Conservation (phyloP, 345 rosid genomes). For the Syzygium oleosum region DNA sequence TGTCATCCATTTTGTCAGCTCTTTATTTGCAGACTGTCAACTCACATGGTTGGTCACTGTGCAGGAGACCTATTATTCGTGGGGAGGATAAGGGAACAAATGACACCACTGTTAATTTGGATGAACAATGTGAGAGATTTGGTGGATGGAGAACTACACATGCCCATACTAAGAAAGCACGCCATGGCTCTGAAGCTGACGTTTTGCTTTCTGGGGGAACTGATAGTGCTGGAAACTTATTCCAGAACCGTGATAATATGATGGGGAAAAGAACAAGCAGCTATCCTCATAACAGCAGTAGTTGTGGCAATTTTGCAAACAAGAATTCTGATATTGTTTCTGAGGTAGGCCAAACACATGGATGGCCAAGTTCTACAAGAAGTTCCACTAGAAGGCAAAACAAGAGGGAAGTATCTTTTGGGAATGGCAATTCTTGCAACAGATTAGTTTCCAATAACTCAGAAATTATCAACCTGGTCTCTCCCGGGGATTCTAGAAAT, state of each 20-base stretch:
- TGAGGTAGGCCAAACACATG: constrained; percentile 3
- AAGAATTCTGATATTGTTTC: constrained; percentile 15
- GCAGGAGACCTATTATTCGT: constrained; percentile 4
- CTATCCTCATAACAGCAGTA: constrained; percentile 13
- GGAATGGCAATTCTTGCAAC: constrained; percentile 30
- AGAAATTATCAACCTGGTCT: constrained; percentile 36
- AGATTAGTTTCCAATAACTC: constrained; percentile 26
- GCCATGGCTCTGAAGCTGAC: constrained; percentile 5
- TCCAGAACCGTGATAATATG: constrained; percentile 12
- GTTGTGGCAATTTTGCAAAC: neutral
- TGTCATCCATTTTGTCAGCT: neutral
- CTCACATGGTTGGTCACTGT: neutral
- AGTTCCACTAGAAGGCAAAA: constrained; percentile 26
- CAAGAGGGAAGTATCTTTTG: constrained; percentile 19
- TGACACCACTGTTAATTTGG: neutral
- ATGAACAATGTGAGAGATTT: constrained; percentile 6
- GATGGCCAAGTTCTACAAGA: constrained; percentile 3
- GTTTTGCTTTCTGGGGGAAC: neutral
- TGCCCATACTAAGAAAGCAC: neutral
- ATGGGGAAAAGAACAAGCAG: constrained; percentile 6
- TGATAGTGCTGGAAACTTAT: constrained; percentile 10
- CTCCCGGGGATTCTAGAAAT: constrained; percentile 49
- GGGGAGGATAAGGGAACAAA: neutral
- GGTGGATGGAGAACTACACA: constrained; percentile 62
- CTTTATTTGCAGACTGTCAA: neutral